Evolutionary conservation across 345 rosid genomes (phyloP), one percentile per base, ranked within the genome.

Genomic region (Gossypium thurberi): DNA sequence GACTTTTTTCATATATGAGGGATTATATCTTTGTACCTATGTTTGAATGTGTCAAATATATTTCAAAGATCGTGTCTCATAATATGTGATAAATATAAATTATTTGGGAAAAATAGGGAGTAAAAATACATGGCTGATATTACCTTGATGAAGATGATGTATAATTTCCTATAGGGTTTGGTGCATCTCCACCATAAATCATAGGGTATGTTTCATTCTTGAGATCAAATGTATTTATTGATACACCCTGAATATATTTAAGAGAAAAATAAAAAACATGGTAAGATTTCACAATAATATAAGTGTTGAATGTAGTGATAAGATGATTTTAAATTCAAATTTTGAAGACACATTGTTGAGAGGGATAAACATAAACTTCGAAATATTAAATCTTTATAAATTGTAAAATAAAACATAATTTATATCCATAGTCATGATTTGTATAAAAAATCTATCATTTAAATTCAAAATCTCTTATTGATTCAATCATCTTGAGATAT

Each of bases 351-450:
- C 0, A 0, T 33, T 4, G 6, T 4, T 33, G 4, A 0, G 37
- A 28, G 1, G 0, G 6, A 33, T 33, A 33, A 33, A 4, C 37
- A 33, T 33, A 0, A 33, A 33, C 0, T 33, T 33, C 0, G 0
- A 33, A 33, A 33, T 0, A 33, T 33, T 33, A 33, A 0, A 33
- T 33, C 0, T 33, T 33, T 1, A 33, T 33, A 33, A 4, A 33
- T 33, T 33, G 0, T 33, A 33, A 33, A 33, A 33, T 33, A 33
- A 0, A 4, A 4, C 37, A 33, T 33, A 33, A 4, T 4, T 33
- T 33, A 33, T 33, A 4, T 0, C 0, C 0, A 33, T 28, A 0
- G 0, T 28, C 0, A 28, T 28, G 0, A 0, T 3, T 28, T 0
- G 5, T 0, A 28, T 28, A 33, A 0, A 33, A 33, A 33, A 33